Percentiles rank a stretch among this genome's conserved stretches.
Evolutionary conservation across 257 asterid species (phyloP).

Genomic region (Solanum peruvianum): DNA sequence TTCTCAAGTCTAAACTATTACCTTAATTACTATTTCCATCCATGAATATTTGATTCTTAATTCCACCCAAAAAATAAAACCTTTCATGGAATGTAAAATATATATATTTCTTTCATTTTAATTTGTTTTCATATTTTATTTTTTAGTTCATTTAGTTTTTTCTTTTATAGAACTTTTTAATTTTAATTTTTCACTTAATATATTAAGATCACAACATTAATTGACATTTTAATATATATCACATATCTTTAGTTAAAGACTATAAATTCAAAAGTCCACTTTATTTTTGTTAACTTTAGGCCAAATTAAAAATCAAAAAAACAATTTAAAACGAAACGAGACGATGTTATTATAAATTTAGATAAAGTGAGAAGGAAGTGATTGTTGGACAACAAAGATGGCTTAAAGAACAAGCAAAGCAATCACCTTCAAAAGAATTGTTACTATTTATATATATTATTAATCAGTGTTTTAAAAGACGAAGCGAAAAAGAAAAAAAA

Average conservation of each 20-base stretch:
- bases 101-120: background rate
- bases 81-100: background rate
- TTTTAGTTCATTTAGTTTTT: background rate
- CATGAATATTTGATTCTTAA: background rate
- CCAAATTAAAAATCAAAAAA: no score
- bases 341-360: background rate
- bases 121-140: background rate
- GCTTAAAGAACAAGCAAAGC: background rate
- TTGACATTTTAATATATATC: background rate
- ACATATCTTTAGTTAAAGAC: background rate
- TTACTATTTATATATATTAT: background rate
- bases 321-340: no score
- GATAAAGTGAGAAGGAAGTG: background rate
- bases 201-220: background rate
- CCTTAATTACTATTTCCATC: background rate
- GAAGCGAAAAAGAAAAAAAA: no score
- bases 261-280: accelerated
- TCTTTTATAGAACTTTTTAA: background rate
- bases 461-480: background rate
- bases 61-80: background rate
- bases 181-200: background rate
- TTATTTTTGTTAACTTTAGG: no score
- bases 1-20: no score
- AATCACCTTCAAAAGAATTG: background rate
- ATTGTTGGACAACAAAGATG: background rate